Percentiles rank a stretch among this genome's conserved stretches.
These are phyloP conservation scores for Ascomycota sp. DNA, from an alignment of 2,329 filamentous ascomycete genomes.

Conservation along the genomic window DNA sequence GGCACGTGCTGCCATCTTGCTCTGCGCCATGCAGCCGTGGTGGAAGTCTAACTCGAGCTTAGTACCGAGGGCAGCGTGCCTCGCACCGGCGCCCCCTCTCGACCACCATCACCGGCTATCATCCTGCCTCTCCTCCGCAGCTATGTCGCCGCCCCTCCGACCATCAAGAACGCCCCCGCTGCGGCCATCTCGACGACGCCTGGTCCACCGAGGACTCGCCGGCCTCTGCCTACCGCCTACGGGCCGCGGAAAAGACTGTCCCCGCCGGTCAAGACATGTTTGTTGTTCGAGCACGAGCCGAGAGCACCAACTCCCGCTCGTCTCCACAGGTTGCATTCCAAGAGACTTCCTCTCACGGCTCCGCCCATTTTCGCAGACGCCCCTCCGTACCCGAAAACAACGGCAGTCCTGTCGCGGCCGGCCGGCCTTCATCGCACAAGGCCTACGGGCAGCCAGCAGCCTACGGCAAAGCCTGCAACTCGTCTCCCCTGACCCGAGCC, in stretches of 20 bases:
- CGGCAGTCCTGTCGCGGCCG: conserved; percentile 16
- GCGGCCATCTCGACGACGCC: conserved; percentile 22
- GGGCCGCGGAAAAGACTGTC: conserved; percentile 21
- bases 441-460: conserved; percentile 6
- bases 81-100: conserved; percentile 33
- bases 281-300: conserved; percentile 11
- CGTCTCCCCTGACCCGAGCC: conserved; percentile 34
- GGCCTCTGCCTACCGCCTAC: conserved; percentile 22
- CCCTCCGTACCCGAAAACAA: conserved; percentile 29
- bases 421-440: conserved; percentile 25
- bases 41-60: conserved; percentile 1
- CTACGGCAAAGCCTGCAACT: conserved; percentile 25
- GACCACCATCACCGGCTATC: conserved; percentile 25
- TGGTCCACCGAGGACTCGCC: conserved; percentile 18
- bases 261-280: conserved; percentile 13
- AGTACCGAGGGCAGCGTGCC: conserved; percentile 27
- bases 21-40: neutral
- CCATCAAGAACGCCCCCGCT: conserved; percentile 25
- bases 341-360: conserved; percentile 15
- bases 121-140: conserved; percentile 28
- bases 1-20: neutral
- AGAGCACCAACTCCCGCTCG: conserved; percentile 14
- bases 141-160: conserved; percentile 34
- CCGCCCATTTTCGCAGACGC: conserved; percentile 12
- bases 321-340: conserved; percentile 23